Percentiles rank a stretch among this genome's conserved stretches.
These are phyloP conservation scores for Colletotrichum sp. DNA, from an alignment of 2,329 filamentous ascomycete genomes.

Conservation along the genomic window DNA sequence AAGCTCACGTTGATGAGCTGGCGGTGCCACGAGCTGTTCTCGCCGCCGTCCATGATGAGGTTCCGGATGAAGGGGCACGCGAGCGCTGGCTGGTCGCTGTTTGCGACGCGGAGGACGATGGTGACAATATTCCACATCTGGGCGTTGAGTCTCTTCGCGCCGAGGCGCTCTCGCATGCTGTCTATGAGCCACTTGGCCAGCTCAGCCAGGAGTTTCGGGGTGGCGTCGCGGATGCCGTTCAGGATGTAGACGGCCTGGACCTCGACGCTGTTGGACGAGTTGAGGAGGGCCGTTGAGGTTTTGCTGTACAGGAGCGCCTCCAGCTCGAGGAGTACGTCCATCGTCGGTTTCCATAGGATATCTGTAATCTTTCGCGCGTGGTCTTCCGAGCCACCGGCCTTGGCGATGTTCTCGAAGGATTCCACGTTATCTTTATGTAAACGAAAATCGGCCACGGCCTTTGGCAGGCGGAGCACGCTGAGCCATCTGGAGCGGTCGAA, in stretches of 20 bases:
- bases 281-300: slow-evolving; percentile 1
- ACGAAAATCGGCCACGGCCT: background rate
- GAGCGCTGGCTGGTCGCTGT: slow-evolving; percentile 31
- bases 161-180: slow-evolving; percentile 20
- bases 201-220: slow-evolving; percentile 13
- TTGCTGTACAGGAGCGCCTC: slow-evolving; percentile 17
- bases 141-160: slow-evolving; percentile 5
- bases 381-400: background rate
- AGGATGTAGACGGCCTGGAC: slow-evolving; percentile 22
- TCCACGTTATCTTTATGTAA: background rate
- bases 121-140: slow-evolving; percentile 20
- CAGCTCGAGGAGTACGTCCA: slow-evolving; percentile 27
- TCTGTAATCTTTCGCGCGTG: background rate
- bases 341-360: slow-evolving; percentile 34
- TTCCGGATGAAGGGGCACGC: slow-evolving; percentile 34
- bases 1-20: slow-evolving; percentile 30
- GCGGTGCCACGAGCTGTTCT: slow-evolving; percentile 36
- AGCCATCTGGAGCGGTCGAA: background rate
- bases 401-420: background rate
- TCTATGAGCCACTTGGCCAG: slow-evolving; percentile 24
- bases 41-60: slow-evolving; percentile 31
- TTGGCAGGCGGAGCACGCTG: background rate
- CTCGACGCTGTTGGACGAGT: background rate
- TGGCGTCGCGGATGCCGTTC: background rate
- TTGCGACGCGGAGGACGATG: slow-evolving; percentile 26